Evolutionary conservation across 2,329 filamentous ascomycete genomes (phyloP).

Genomic region (Helicocarpus griseus): DNA sequence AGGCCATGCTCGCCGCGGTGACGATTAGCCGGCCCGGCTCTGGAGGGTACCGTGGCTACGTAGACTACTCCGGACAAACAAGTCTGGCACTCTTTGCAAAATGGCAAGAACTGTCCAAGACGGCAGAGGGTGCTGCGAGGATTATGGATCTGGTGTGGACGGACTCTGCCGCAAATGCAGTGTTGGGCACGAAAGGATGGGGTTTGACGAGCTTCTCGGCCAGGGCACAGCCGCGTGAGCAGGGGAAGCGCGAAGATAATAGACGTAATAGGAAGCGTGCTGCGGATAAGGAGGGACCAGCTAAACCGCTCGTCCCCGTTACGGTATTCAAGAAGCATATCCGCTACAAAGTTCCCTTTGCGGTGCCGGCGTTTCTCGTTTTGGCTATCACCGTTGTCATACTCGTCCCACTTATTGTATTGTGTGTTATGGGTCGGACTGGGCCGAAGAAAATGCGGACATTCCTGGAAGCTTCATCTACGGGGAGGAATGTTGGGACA

Average conservation of each 20-base stretch:
- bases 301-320: background rate
- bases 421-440: slow-evolving; percentile 2
- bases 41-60: background rate
- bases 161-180: slow-evolving; percentile 31
- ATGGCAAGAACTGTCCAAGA: slow-evolving; percentile 30
- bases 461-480: slow-evolving; percentile 5
- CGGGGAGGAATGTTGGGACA: slow-evolving; percentile 3
- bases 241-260: background rate
- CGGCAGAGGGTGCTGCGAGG: slow-evolving; percentile 16
- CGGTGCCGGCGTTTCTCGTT: background rate
- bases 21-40: slow-evolving; percentile 8
- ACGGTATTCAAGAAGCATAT: slow-evolving; percentile 3
- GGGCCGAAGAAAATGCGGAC: slow-evolving; percentile 2
- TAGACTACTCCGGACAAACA: slow-evolving; percentile 25
- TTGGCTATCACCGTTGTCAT: background rate
- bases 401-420: background rate
- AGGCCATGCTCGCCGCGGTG: slow-evolving; percentile 13
- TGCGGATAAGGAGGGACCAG: background rate
- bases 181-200: slow-evolving; percentile 28
- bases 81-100: slow-evolving; percentile 32
- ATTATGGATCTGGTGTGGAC: slow-evolving; percentile 39
- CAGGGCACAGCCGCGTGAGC: background rate
- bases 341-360: background rate
- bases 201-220: background rate
- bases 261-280: background rate